These are phyloP conservation scores for Saksenaea oblongispora DNA, from an alignment of 371 early-diverging fungal species.

Conservation along the genomic window DNA sequence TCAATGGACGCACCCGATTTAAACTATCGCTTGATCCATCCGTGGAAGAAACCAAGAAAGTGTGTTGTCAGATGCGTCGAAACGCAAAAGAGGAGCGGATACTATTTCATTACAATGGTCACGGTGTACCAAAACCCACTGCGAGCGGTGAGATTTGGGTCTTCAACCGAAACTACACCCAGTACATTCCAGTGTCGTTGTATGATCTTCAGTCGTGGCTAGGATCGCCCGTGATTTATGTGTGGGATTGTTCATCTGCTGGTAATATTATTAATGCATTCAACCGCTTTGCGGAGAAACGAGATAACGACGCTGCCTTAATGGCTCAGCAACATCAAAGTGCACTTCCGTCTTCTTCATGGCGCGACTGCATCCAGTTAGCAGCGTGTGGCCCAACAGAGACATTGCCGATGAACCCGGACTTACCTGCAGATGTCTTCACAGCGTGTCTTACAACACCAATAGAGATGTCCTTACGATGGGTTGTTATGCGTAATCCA, in stretches of 20 bases:
- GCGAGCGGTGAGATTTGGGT: conserved; percentile 97
- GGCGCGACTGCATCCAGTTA: conserved; percentile 89
- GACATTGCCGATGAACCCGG: conserved; percentile 90
- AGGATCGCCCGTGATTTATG: conserved; percentile 94
- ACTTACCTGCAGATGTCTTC: conserved; percentile 95
- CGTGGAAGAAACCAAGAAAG: conserved; percentile 89
- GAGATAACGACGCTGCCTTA: conserved; percentile 70
- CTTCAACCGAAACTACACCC: conserved; percentile 95
- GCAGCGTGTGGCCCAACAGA: conserved; percentile 91
- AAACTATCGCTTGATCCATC: conserved; percentile 87
- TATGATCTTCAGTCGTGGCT: conserved; percentile 92
- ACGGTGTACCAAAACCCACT: conserved; percentile 97
- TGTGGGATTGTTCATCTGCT: conserved; percentile 95
- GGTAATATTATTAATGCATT: conserved; percentile 90
- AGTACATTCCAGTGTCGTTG: conserved; percentile 94
- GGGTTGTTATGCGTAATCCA: conserved; percentile 89
- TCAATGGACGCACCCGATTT: conserved; percentile 88
- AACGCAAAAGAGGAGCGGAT: conserved; percentile 93
- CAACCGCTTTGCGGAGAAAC: conserved; percentile 84
- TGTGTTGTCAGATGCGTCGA: conserved; percentile 79
- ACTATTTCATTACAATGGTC: conserved; percentile 97
- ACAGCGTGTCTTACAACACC: conserved; percentile 96
- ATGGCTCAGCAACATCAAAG: conserved; percentile 37
- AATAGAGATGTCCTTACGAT: conserved; percentile 90
- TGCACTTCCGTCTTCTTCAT: conserved; percentile 49